Conservation (phyloP, 2,329 filamentous ascomycete genomes). For the Sporothrix pseudoabietina region DNA sequence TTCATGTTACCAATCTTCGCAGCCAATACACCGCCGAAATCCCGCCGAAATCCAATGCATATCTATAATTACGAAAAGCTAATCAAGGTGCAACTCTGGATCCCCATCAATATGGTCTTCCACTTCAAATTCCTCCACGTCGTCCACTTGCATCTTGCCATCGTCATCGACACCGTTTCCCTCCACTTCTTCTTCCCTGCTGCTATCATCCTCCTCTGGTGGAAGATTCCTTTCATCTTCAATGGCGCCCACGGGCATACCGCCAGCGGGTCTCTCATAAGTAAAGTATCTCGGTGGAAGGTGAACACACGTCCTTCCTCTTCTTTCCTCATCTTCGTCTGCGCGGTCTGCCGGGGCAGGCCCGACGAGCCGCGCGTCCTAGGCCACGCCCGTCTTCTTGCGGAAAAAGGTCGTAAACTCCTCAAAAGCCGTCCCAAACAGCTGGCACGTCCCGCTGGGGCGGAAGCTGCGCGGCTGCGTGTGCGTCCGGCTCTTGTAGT, state of each 20-base stretch:
- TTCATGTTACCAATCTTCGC: slow-evolving; percentile 1
- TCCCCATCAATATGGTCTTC: background rate
- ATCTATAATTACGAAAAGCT: background rate
- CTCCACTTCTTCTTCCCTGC: background rate
- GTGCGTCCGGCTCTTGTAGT: slow-evolving; percentile 48
- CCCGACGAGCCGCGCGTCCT: slow-evolving; percentile 53
- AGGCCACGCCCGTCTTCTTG: slow-evolving; percentile 59
- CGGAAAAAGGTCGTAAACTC: slow-evolving; percentile 61
- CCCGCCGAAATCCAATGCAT: background rate
- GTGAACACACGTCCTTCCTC: slow-evolving; percentile 2
- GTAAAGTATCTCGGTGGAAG: background rate
- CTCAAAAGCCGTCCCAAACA: slow-evolving; percentile 49
- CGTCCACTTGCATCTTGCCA: background rate
- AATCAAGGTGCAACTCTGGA: background rate
- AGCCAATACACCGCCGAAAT: background rate
- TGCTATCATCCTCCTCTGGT: background rate
- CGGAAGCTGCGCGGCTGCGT: slow-evolving; percentile 44
- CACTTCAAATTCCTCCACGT: background rate
- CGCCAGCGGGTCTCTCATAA: slow-evolving; percentile 34
- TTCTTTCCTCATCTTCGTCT: background rate
- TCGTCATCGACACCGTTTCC: background rate
- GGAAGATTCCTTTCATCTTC: slow-evolving; percentile 30
- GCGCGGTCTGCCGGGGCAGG: background rate
- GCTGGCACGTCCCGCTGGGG: slow-evolving; percentile 44
- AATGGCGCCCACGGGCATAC: slow-evolving; percentile 40